Base-by-base conservation (phyloP, 1,139 yeast species). In the Zhuliangozyma parablackwelliae region DNA sequence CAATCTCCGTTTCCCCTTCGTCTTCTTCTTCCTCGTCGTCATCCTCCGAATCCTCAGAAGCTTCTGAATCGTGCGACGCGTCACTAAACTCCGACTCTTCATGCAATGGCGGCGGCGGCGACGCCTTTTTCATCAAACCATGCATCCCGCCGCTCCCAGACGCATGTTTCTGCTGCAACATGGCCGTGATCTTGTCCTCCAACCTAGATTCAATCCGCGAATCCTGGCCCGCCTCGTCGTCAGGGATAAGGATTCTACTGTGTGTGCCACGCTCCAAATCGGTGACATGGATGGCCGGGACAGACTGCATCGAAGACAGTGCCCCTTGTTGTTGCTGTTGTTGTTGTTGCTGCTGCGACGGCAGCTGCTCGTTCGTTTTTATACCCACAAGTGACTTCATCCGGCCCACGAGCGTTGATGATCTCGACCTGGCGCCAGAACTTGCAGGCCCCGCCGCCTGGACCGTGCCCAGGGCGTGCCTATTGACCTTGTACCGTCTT, bases 401-500 rank as follows among this genome's bases (percentile, higher is more conserved):
- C 46, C 60, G 68, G 26, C 55, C 63, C 26, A 69, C 61, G 31
- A 68, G 54, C 12, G 72, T 57, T 2, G 55, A 52, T 1, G 72
- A 60, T 40, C 74, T 57, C 1, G 48, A 38, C 32, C 66, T 47
- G 10, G 28, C 31, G 32, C 36, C 32, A 8, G 44, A 34, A 23
- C 9, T 23, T 7, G 24, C 24, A 3, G 28, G 3, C 23, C 35
- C 40, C 13, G 29, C 21, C 10, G 26, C 21, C 11, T 28, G 27
- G 9, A 3, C 23, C 11, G 26, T 20, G 2, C 29, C 37, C 5
- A 37, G 36, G 3, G 46, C 38, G 44, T 79, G 86, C 12, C 75
- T 72, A 48, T 82, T 84, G 38, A 88, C 81, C 49, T 68, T 76
- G 61, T 89, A 92, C 40, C 96, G 72, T 52, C 96, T 78, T 32